Evolutionary conservation across 2,329 filamentous ascomycete species (phyloP), one percentile per base, ranked within the genome.

Genomic region (Stagonosporopsis cucurbitacearum): DNA sequence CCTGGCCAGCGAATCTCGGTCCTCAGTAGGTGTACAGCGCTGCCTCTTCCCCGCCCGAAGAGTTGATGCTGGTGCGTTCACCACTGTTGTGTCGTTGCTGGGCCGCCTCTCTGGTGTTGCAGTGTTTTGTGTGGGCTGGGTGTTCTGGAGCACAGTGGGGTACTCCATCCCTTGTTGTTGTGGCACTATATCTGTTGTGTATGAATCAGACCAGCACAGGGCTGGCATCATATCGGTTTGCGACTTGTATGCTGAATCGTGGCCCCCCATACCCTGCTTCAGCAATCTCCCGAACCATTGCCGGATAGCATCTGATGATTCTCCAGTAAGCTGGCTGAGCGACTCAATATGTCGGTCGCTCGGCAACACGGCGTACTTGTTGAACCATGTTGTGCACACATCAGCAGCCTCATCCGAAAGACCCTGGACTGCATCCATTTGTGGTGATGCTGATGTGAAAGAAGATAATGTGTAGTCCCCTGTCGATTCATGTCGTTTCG

Each of bases 211-310:
- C 58, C 65, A 62, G 25, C 68, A 65, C 42, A 69, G 57, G 6
- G 67, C 58, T 35, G 61, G 60, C 35, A 61, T 64, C 37, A 71
- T 62, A 37, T 64, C 67, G 12, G 73, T 74, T 49, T 74, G 72
- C n/a, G 73, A 75, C 50, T 70, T 74, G 57, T 75, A 75, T 25
- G 71, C 73, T 8, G 72, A 75, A 46, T 75, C 73, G 35, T 72
- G 67, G n/a, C 66, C 63, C 30, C 62, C 62, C 64, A 75, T 69
- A 37, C 73, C 73, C 54, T 74, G 71, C 61, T 73, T 74, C 52
- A 74, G 57, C 25, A 74, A 63, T 39, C 68, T 65, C 13, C 73
- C 69, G 40, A 75, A 75, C 73, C 73, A 75, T 35, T 69, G 66
- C 39, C 72, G 60, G 45, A 75, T 73, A 5, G 71, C 67, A 22